Evolutionary conservation across 805 yeast species (phyloP), one percentile per base, ranked within the genome.

Genomic region (Kodamaea restingae): DNA sequence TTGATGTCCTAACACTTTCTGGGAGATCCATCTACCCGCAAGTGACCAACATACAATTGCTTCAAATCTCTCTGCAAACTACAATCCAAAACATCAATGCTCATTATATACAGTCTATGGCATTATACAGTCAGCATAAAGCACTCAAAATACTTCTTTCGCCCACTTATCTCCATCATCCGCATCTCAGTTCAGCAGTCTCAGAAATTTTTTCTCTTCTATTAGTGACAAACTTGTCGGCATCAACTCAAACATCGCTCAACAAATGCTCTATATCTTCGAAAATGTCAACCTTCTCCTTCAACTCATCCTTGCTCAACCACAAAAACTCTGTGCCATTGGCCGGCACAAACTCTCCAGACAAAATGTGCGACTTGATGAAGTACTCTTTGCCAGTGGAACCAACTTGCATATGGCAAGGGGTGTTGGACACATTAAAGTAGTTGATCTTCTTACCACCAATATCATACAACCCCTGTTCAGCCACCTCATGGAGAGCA

Each of bases 401-500:
- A 10, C 37, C 42, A 10, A 49, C 36, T 45, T 67, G 72, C 48
- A 76, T 70, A 32, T 81, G 88, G 30, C 90, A 82, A 29, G 98
- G 98, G 4, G 84, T 84, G 41, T 77, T 78, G 17, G 98, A 88
- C n/a, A 93, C 95, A 15, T 84, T 78, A 86, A 95, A 91, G 32
- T 88, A 83, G 63, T 88, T 84, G 57, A 93, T 76, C 40, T 72
- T 60, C 8, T 71, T 76, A 22, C 96, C 95, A 14, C 96, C 96
- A 15, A 84, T 52, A 15, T 61, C 51, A 56, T 78, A 73, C 40
- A 93, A 64, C 0, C 95, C 95, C 35, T 73, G 63, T 59, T 85
- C 87, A 2, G 96, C 96, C 26, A 80, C 73, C 40, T 63, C 64
- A 57, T 86, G 88, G 47, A 93, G 73, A 11, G 86, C 75, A 3